Conservation (phyloP, 2,329 filamentous ascomycete genomes). For the Fusarium sp. region DNA sequence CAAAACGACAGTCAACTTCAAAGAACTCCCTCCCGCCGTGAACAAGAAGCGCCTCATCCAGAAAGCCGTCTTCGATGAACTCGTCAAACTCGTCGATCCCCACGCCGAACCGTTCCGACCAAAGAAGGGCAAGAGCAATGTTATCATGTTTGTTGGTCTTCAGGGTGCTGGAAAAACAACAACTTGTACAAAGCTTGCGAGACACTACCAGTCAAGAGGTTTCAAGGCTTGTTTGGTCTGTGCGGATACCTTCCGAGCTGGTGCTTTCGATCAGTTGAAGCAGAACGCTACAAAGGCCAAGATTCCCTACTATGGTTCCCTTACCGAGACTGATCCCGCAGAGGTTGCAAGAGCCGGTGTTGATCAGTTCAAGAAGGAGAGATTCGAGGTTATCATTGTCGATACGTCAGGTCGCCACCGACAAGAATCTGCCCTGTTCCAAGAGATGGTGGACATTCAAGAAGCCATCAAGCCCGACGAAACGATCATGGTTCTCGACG, state of each 20-base stretch:
- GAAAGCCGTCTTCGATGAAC: constrained; percentile 96
- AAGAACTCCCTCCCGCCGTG: constrained; percentile 87
- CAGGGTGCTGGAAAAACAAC: constrained; percentile 99
- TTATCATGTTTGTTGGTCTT: constrained; percentile 99
- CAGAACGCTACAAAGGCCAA: constrained; percentile 99
- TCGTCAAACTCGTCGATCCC: constrained; percentile 94
- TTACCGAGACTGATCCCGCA: constrained; percentile 96
- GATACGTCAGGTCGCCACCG: constrained; percentile 96
- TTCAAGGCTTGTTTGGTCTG: constrained; percentile 96
- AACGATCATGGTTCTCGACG: constrained; percentile 98
- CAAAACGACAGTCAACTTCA: constrained; percentile 90
- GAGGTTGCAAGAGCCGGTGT: constrained; percentile 95
- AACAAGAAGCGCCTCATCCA: constrained; percentile 99
- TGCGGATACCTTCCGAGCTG: constrained; percentile 97
- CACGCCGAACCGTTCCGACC: constrained; percentile 96
- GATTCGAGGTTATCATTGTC: constrained; percentile 98
- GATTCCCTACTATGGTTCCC: constrained; percentile 96
- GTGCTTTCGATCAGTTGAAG: constrained; percentile 98
- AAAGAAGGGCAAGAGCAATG: constrained; percentile 94
- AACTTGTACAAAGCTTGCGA: constrained; percentile 94
- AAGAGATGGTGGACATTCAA: constrained; percentile 98
- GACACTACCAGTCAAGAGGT: constrained; percentile 93
- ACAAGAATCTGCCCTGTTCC: constrained; percentile 94
- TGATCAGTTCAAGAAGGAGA: constrained; percentile 98
- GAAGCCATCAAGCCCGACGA: constrained; percentile 87